A percentile compares a stretch with the other conserved stretches of the same genome.
Evolutionary conservation across 2,329 filamentous ascomycete genomes (phyloP).

Genomic region (Colletotrichum sp.): DNA sequence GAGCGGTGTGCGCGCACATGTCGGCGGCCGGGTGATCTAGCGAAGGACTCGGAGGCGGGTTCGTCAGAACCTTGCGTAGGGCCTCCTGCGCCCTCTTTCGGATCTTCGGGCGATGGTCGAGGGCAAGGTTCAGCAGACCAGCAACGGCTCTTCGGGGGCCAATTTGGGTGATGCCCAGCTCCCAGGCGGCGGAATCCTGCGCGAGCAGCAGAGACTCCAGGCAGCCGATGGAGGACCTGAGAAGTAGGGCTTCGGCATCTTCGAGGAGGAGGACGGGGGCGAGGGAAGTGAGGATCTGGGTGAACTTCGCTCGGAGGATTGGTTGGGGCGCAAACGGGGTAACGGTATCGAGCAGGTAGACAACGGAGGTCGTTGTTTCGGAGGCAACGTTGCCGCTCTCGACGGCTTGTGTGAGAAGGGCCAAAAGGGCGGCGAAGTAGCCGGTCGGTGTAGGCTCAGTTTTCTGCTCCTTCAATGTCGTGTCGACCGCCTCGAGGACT

Average conservation of each 20-base stretch:
- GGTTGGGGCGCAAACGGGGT: conserved; percentile 84
- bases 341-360: conserved; percentile 94
- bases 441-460: conserved; percentile 83
- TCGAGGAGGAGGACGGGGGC: conserved; percentile 81
- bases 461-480: conserved; percentile 88
- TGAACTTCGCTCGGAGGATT: conserved; percentile 92
- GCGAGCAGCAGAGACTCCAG: conserved; percentile 90
- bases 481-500: conserved; percentile 89
- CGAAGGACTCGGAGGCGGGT: conserved; percentile 87
- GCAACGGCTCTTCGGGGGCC: conserved; percentile 87
- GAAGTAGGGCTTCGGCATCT: conserved; percentile 84
- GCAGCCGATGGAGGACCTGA: conserved; percentile 89
- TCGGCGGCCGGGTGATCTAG: conserved; percentile 94
- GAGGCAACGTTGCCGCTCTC: conserved; percentile 74
- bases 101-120: conserved; percentile 91
- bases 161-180: conserved; percentile 80
- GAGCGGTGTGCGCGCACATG: conserved; percentile 91
- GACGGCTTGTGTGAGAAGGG: conserved; percentile 80
- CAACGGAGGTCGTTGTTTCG: conserved; percentile 82
- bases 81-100: conserved; percentile 93
- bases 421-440: conserved; percentile 94
- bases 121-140: conserved; percentile 81
- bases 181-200: conserved; percentile 89
- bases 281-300: conserved; percentile 86
- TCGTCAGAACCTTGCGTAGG: conserved; percentile 80